phyloP scores from a whole-genome alignment of 768 basidiomycete genomes.

The Hypholoma fasciculare region DNA sequence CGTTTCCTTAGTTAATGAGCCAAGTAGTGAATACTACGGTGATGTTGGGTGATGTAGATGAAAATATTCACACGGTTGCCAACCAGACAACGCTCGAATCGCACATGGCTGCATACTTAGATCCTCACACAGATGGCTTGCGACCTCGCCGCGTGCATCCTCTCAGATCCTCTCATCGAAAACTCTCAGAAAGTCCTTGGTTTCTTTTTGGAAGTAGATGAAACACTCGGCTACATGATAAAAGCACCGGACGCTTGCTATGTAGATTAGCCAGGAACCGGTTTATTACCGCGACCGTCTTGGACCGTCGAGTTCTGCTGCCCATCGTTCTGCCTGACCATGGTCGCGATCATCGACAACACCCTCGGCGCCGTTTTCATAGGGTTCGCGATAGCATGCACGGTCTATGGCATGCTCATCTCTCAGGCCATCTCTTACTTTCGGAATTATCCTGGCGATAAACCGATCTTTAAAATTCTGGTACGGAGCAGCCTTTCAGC shows the following conservation, averaged over 20 bases:
- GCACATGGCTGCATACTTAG: not conserved
- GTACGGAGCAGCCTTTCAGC: slow-evolving; percentile 35
- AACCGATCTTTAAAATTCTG: slow-evolving; percentile 44
- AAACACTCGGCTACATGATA: not conserved
- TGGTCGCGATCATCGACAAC: slow-evolving; percentile 31
- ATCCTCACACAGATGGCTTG: not conserved
- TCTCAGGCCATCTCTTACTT: slow-evolving; percentile 59
- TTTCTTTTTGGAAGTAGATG: not conserved
- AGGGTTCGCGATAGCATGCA: slow-evolving; percentile 55
- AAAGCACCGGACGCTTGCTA: not conserved
- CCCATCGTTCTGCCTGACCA: slow-evolving; percentile 4
- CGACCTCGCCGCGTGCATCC: slow-evolving; percentile 2
- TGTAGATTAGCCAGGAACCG: not conserved
- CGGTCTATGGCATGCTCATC: slow-evolving; percentile 53
- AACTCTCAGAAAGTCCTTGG: not conserved
- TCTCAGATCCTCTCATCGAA: not conserved
- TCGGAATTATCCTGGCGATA: slow-evolving; percentile 54
- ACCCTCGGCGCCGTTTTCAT: slow-evolving; percentile 64
- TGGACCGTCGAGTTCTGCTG: slow-evolving; percentile 8
- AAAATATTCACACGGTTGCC: slow-evolving; percentile 1
- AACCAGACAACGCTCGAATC: not conserved
- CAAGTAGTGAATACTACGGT: too few relatives aligned
- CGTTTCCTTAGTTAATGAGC: too few relatives aligned
- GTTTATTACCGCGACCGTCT: slow-evolving; percentile 5
- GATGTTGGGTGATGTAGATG: not conserved